Evolutionary conservation across 768 basidiomycete species (phyloP), one percentile per base, ranked within the genome.

Genomic region (Tylopilus plumbeoviolaceoides): DNA sequence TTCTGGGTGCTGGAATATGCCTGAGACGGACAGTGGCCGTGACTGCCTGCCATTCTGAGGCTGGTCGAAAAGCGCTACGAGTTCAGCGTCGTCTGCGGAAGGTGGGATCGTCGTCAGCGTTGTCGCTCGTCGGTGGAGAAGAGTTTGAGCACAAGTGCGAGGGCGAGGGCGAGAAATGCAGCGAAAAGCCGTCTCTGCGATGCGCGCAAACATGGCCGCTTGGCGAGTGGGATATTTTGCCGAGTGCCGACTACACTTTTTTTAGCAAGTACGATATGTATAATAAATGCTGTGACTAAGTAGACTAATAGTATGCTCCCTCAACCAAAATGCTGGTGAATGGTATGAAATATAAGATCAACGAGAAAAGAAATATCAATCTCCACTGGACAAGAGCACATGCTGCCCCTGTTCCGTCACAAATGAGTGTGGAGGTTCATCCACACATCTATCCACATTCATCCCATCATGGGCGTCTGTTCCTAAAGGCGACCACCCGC

Each of bases 1-100:
- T 17, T 80, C 75, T 0, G 82, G 77, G 58, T 97, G 90, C 15
- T 83, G 82, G 68, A 99, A 98, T 33, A 98, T 79, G 21, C 97
- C 97, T 2, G 89, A 87, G 2, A 78, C 70, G 7, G 77, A 71
- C 25, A 80, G 70, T 3, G 78, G 71, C 9, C 78, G 74, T 4
- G 70, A 60, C 39, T 69, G 68, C 60, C 49, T 50, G 51, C 60
- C 50, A 61, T 69, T 50, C 58, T 74, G 65, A 6, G 88, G 86
- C 33, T 78, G 76, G 72, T 92, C 89, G 67, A 91, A 91, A 53
- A 88, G 78, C 15, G 80, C 72, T 52, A 84, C 76, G 56, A 92
- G 76, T 47, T 82, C 76, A 47, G 72, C 73, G 70, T 91, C 89
- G 62, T 89, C 85, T 42, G 71, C 56, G 17, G 87, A 82, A 14